Base-by-base conservation (phyloP, 352 stramenopile genomes). In the Halophytophthora polymorphica region DNA sequence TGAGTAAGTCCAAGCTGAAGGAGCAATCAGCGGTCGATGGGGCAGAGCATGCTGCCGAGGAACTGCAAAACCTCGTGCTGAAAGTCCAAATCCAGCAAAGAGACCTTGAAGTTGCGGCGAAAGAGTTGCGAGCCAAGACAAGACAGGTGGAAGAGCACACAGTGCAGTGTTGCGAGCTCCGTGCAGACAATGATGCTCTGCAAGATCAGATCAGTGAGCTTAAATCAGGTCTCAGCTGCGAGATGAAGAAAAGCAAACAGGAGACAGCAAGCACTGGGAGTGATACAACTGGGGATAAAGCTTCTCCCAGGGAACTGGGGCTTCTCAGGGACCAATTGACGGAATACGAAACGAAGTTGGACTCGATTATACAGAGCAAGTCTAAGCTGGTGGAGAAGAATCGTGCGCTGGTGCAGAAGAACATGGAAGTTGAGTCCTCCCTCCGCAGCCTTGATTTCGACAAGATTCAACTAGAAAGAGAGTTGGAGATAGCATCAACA, bases 1-100 rank as follows among this genome's bases (percentile, higher is more conserved):
- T 74, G 2, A 62, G 19, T 34, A 80, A 80, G 56, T 18, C 61
- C 15, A 80, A 73, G 29, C 46, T 75, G 45, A 71, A 64, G 19
- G 73, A 83, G 42, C 69, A 83, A 54, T 52, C 59, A 35, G 33
- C 58, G 2, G 35, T 43, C 4, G 73, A 71, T 13, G 69, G 72
- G 42, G 39, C 66, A 8, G 43, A 71, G 4, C 69, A 77, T 15
- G 7, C 55, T 0, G 34, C 48, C 3, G 60, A 77, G 17, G 69
- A 83, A 19, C 37, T 66, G 0, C 51, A 54, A 2, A 37, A 64
- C 45, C 29, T 62, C 6, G 64, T 75, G 22, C 13, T 12, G 15
- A 61, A 48, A 15, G 34, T 57, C 8, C 42, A 58, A 25, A 12
- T 18, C 7, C 53, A 62, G 34, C 59, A 71, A 22, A 40, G 33